Conservation (phyloP, 2,329 filamentous ascomycete species). For the Pseudogymnoascus sp. region DNA sequence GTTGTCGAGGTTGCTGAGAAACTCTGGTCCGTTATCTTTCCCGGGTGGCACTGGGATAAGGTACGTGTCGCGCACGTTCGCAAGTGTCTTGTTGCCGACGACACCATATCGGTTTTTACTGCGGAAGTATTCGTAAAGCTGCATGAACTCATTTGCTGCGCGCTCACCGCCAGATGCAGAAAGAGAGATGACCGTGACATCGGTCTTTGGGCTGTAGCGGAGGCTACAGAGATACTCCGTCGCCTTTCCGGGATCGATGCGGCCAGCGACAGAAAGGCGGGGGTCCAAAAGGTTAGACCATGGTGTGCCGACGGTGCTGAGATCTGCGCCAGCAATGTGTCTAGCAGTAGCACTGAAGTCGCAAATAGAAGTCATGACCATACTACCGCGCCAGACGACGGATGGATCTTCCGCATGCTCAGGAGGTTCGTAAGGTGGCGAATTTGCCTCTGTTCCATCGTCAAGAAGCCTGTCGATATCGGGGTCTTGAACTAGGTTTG, state of each 20-base stretch:
- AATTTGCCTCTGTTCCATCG: constrained; percentile 60
- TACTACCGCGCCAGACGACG: constrained; percentile 69
- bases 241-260: constrained; percentile 75
- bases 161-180: constrained; percentile 52
- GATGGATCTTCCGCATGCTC: constrained; percentile 65
- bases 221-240: constrained; percentile 88
- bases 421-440: constrained; percentile 75
- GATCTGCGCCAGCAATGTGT: constrained; percentile 77
- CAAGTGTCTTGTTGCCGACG: constrained; percentile 62
- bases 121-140: constrained; percentile 82
- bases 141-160: constrained; percentile 59
- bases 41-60: constrained; percentile 78
- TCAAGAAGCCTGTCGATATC: constrained; percentile 88
- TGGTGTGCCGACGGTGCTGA: constrained; percentile 46
- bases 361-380: constrained; percentile 71
- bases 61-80: constrained; percentile 83
- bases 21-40: constrained; percentile 62
- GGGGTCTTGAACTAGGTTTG: constrained; percentile 58
- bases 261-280: constrained; percentile 64
- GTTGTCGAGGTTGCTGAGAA: constrained; percentile 81
- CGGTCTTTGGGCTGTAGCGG: constrained; percentile 72
- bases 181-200: constrained; percentile 75
- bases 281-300: constrained; percentile 74
- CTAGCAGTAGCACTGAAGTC: constrained; percentile 72
- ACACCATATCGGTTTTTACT: constrained; percentile 81